These are phyloP conservation scores for Limtongia smithiae DNA, from an alignment of 805 yeast species.

Conservation along the genomic window DNA sequence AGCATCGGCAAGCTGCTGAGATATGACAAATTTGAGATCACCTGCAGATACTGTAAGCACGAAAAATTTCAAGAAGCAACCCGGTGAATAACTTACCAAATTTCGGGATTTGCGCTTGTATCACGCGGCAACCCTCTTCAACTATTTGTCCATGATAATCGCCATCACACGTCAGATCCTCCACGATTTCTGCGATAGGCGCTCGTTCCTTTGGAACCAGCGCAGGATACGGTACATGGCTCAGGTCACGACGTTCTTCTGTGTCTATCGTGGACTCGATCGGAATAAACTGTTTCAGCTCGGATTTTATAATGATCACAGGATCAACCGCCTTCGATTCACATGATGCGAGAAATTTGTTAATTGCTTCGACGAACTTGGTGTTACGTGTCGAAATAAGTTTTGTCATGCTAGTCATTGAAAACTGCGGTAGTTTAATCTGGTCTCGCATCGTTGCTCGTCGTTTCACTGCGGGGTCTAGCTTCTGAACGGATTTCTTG, in stretches of 20 bases:
- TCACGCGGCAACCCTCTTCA: conserved; percentile 45
- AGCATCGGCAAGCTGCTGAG: conserved; percentile 53
- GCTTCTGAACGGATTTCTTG: not conserved
- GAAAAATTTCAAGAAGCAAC: too few species aligned
- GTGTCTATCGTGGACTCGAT: not conserved
- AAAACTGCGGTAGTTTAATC: conserved; percentile 21
- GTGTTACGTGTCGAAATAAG: conserved; percentile 17
- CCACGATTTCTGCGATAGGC: conserved; percentile 49
- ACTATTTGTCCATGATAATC: conserved; percentile 65
- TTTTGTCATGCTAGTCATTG: conserved; percentile 20
- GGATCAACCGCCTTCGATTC: conserved; percentile 12
- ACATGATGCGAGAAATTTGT: conserved; percentile 10
- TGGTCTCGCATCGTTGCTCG: not conserved
- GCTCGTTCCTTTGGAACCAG: conserved; percentile 39
- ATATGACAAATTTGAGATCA: conserved; percentile 44
- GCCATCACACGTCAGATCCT: conserved; percentile 44
- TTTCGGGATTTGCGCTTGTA: conserved; percentile 46
- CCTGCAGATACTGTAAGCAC: conserved; percentile 28
- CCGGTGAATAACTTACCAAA: conserved; percentile 37
- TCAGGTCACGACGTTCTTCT: not conserved
- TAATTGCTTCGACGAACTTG: conserved; percentile 10
- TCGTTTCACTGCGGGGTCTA: not conserved
- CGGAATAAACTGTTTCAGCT: conserved; percentile 4
- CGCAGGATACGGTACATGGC: conserved; percentile 11
- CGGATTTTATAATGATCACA: conserved; percentile 10